These are phyloP conservation scores for Acaromyces ingoldii DNA, from an alignment of 1,284 basidiomycete genomes.

Conservation along the genomic window DNA sequence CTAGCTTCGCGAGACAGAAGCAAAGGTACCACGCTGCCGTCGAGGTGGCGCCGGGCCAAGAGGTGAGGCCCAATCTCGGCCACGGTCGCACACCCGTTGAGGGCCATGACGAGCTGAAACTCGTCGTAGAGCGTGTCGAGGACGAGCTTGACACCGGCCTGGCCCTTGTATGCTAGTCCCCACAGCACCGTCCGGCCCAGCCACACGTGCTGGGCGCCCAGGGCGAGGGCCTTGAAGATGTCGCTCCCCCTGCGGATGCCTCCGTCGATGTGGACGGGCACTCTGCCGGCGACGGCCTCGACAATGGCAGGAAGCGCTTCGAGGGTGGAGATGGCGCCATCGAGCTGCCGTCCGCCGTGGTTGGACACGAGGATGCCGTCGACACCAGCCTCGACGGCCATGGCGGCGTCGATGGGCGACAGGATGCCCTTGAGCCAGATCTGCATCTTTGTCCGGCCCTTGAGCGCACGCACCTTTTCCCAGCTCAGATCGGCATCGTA, in stretches of 20 bases:
- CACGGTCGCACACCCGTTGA: background rate
- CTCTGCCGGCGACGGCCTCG: constrained; percentile 1
- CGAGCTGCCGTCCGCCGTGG: constrained; percentile 45
- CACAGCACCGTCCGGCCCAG: constrained; percentile 40
- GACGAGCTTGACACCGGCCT: constrained; percentile 33
- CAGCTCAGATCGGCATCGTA: too few relatives aligned
- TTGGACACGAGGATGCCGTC: constrained; percentile 43
- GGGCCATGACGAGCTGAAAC: constrained; percentile 19
- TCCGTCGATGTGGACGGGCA: constrained; percentile 17
- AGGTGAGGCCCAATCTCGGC: background rate
- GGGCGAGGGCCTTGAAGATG: constrained; percentile 34
- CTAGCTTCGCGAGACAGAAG: background rate
- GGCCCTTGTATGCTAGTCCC: constrained; percentile 31
- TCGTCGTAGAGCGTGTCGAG: constrained; percentile 33
- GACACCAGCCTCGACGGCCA: constrained; percentile 34
- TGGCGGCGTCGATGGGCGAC: constrained; percentile 24
- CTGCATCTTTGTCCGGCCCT: too few relatives aligned
- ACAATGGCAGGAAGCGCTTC: constrained; percentile 28
- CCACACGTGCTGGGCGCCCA: constrained; percentile 40
- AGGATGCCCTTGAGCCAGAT: constrained; percentile 47
- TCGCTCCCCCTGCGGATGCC: constrained; percentile 39
- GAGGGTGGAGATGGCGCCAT: constrained; percentile 33
- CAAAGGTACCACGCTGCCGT: background rate
- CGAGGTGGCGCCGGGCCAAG: background rate
- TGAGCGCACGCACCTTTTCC: too few relatives aligned